phyloP scores from a whole-genome alignment of 768 basidiomycete genomes.

The Gelatoporia subvermispora region DNA sequence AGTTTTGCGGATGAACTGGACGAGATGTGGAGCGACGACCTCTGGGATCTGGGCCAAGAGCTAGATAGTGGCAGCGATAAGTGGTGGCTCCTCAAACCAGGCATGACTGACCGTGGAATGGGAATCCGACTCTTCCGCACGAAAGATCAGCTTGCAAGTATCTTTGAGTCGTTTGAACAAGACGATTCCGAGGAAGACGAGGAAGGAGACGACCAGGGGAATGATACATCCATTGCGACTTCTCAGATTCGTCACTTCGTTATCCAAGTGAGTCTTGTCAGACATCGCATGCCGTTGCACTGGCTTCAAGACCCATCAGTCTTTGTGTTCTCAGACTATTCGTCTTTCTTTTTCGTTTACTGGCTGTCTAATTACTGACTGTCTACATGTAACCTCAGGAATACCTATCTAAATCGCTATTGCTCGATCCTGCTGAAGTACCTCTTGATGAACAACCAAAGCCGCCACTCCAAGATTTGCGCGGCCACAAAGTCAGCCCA shows the following conservation, averaged over 20 bases:
- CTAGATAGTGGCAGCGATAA: constrained; percentile 37
- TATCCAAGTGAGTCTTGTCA: constrained; percentile 64
- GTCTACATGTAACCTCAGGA: constrained; percentile 48
- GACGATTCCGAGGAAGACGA: constrained; percentile 43
- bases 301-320: too few relatives aligned
- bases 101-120: constrained; percentile 95
- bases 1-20: constrained; percentile 92
- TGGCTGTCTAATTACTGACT: not conserved
- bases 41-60: constrained; percentile 75
- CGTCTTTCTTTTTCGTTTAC: too few relatives aligned
- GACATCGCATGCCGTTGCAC: not conserved
- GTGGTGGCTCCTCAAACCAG: constrained; percentile 98
- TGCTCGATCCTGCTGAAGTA: constrained; percentile 64
- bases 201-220: constrained; percentile 24
- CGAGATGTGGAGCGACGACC: constrained; percentile 88
- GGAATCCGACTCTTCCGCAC: constrained; percentile 88
- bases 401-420: constrained; percentile 73
- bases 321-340: too few relatives aligned
- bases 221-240: constrained; percentile 58
- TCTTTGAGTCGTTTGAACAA: constrained; percentile 80
- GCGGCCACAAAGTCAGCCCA: constrained; percentile 56
- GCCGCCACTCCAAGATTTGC: constrained; percentile 18
- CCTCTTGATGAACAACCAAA: constrained; percentile 22
- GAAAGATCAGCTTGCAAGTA: constrained; percentile 61
- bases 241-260: constrained; percentile 95